Base-by-base conservation (phyloP, 495 filamentous ascomycete species). In the Rusavskia elegans region DNA sequence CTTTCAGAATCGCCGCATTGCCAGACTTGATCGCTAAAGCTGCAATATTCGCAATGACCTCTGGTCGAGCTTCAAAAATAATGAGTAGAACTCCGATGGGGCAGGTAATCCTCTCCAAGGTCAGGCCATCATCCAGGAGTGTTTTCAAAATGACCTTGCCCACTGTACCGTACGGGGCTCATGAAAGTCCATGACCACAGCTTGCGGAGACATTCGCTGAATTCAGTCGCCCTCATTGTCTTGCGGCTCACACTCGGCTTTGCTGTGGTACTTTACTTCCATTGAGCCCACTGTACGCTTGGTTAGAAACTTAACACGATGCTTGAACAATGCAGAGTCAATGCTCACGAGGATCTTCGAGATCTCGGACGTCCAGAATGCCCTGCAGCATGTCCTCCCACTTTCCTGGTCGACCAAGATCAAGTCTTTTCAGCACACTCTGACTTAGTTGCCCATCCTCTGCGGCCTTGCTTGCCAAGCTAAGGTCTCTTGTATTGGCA, bases 11-110 rank as follows among this genome's bases (percentile, higher is more conserved):
- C 52, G 89, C 92, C 25, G 92, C 84, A 70, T 99, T 99, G 51
- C 88, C 92, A 16, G 92, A 96, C 64, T 99, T 99, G 57, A 99
- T 83, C 11, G 93, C 88, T 36, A 99, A 73, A n/a, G 93, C 84
- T 50, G 90, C 87, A 55, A 99, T 97, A 61, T 99, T 99, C 41
- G 93, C 92, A 64, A 99, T 99, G 52, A 99, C 93, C 64, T 99
- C 92, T 9, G 92, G 92, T 29, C 92, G 84, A 21, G 93, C 93
- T 68, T 98, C 92, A 61, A 98, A 98, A 54, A 98, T 97, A 58
- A 97, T 94, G 46, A 98, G 73, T 23, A 99, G 77, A 20, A 96
- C 89, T 45, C 92, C 92, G 57, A 99, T 97, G 2, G 92, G 92
- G 61, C 87, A 96, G 27, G 86, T 85, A 21, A 94, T 80, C 60